Evolutionary conservation across 768 basidiomycete species (phyloP), one percentile per base, ranked within the genome.

Genomic region (Naematelia encephala): DNA sequence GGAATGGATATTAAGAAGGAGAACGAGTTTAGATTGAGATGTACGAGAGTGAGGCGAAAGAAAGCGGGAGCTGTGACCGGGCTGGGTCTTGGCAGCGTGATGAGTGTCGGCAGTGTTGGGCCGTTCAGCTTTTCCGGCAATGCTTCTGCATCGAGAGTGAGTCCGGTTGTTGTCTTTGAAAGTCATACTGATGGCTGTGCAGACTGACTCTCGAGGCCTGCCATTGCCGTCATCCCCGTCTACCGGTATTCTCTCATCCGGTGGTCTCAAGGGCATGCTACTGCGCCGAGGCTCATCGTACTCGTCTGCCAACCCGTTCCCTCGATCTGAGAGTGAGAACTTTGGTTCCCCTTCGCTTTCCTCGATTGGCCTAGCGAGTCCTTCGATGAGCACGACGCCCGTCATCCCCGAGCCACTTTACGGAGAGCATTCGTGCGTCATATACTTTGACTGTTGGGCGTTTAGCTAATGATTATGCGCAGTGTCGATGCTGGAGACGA

Each of bases 261-360:
- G 87, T 1, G 91, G 91, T 85, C 83, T 94, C 29, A 85, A 88
- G 46, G 90, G 90, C 5, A 80, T 94, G 51, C 82, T 94, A 43
- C 90, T 93, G 85, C 86, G 91, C 27, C 83, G 92, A 23, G 90
- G 93, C 69, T 89, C 89, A 1, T 91, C 91, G 14, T 90, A 94
- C 72, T 86, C 59, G 22, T 62, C 62, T 12, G 62, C 57, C 26
- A 54, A 60, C 27, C 34, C 34, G 34, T 49, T 73, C 5, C 47
- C 61, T 19, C 52, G 67, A 13, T 55, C 56, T 22, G 69, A 68
- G 23, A 57, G 58, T 5, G 61, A 63, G n/a, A 45, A 57, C 10
- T 51, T 66, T 26, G 55, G 54, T 28, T 64, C 66, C 4, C 67
- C 67, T 3, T 66, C 67, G 0, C 27, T 56, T 12, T 56, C 60